Percentiles rank a stretch among this genome's conserved stretches.
Evolutionary conservation across 139 green algal genomes (phyloP).

Genomic region (Tetratostichococcus sp.): DNA sequence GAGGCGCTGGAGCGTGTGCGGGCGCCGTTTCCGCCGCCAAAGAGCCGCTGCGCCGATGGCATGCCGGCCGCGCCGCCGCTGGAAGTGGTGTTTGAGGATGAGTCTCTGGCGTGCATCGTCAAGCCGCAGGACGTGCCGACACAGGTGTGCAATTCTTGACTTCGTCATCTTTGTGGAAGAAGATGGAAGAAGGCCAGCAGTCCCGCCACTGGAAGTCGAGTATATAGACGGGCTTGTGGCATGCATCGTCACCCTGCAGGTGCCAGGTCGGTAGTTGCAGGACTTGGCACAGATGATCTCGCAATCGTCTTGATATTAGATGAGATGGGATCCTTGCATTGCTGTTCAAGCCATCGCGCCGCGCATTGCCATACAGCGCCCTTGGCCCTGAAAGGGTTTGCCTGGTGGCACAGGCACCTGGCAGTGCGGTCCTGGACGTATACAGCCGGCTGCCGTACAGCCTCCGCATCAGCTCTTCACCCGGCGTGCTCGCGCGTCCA

Average conservation of each 20-base stretch:
- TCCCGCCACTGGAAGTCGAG: no score
- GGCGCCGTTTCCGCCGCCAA: background rate
- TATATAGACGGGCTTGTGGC: no score
- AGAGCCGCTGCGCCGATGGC: background rate
- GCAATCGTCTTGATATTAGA: no score
- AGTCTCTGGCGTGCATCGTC: slow-evolving; percentile 35
- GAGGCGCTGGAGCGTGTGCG: slow-evolving; percentile 13
- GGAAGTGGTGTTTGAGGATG: slow-evolving; percentile 40
- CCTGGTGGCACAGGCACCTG: background rate
- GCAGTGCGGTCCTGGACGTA: background rate
- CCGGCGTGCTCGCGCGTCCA: slow-evolving; percentile 23
- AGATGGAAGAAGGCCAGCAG: background rate
- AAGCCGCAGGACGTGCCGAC: slow-evolving; percentile 34
- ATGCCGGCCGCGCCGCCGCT: background rate
- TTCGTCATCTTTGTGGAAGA: no score
- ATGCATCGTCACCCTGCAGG: no score
- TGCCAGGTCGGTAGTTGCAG: no score
- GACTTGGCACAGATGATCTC: no score
- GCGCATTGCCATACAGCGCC: no score
- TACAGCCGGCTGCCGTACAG: slow-evolving; percentile 2
- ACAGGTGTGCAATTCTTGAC: slow-evolving; percentile 1
- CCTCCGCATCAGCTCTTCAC: background rate
- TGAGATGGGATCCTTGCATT: no score
- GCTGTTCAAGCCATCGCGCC: no score
- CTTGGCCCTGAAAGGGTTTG: no score